Conservation (phyloP, 495 filamentous ascomycete species). For the Penicillium simplicissimum region DNA sequence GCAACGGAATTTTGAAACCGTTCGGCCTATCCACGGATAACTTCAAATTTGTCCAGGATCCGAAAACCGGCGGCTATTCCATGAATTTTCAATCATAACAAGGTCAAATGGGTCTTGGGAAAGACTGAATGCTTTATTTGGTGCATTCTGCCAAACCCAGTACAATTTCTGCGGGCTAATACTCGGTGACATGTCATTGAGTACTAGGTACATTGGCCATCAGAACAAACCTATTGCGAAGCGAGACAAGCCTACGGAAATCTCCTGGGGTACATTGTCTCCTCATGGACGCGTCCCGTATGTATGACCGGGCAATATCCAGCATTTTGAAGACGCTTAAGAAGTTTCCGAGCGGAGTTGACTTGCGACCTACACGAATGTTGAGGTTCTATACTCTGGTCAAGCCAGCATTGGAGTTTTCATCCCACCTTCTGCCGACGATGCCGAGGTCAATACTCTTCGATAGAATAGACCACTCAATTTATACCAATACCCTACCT, state of each 20-base stretch:
- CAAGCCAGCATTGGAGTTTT: not conserved
- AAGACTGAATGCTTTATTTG: not conserved
- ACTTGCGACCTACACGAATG: not conserved
- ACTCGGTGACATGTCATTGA: not conserved
- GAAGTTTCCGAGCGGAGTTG: not conserved
- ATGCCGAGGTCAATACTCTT: too few relatives aligned
- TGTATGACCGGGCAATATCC: not conserved
- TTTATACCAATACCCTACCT: too few relatives aligned
- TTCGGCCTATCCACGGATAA: slow-evolving; percentile 92
- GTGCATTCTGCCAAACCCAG: too few relatives aligned
- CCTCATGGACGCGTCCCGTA: not conserved
- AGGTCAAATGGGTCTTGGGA: not conserved
- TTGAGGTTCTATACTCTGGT: not conserved
- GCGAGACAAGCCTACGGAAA: not conserved
- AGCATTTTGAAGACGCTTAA: not conserved
- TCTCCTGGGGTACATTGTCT: too few relatives aligned
- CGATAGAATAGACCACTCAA: too few relatives aligned
- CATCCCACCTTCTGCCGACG: not conserved
- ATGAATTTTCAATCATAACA: slow-evolving; percentile 70
- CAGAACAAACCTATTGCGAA: not conserved
- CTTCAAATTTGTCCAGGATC: slow-evolving; percentile 91
- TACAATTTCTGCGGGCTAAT: not conserved
- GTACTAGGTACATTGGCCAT: too few relatives aligned
- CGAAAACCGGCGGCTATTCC: slow-evolving; percentile 85
- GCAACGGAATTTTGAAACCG: slow-evolving; percentile 87